Conservation (phyloP, 257 asterid species). For the Leptodermis oblonga region DNA sequence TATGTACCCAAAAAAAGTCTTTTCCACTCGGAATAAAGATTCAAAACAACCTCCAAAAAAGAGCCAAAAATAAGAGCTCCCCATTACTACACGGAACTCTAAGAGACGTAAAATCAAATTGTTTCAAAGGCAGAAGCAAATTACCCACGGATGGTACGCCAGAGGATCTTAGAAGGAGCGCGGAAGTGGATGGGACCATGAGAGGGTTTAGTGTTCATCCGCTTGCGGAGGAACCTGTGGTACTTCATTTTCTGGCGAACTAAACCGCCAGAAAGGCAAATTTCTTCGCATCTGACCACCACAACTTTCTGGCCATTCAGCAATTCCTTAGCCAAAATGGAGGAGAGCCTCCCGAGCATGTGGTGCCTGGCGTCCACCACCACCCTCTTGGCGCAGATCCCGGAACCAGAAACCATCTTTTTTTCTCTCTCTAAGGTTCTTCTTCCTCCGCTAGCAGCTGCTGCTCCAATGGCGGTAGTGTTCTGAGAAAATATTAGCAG, state of each 20-base stretch:
- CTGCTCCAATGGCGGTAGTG: conserved; percentile 6
- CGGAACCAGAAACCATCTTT: conserved; percentile 46
- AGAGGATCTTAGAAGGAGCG: conserved; percentile 49
- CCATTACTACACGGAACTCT: neutral
- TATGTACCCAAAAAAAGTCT: neutral
- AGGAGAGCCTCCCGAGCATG: conserved; percentile 44
- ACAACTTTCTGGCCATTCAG: conserved; percentile 43
- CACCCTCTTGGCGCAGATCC: conserved; percentile 34
- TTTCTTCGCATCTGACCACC: conserved; percentile 49
- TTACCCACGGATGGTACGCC: conserved; percentile 55
- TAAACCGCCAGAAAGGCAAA: conserved; percentile 47
- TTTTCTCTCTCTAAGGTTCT: neutral
- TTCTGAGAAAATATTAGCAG: neutral
- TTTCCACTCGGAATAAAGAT: neutral
- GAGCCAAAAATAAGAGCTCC: neutral
- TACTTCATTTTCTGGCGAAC: conserved; percentile 53
- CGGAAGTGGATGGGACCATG: conserved; percentile 53
- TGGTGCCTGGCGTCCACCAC: conserved; percentile 48
- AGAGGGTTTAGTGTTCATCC: conserved; percentile 52
- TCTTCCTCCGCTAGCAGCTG: neutral
- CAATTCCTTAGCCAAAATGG: conserved; percentile 41
- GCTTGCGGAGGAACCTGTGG: conserved; percentile 37
- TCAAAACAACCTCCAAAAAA: neutral
- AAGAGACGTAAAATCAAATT: neutral
- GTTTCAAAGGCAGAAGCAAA: neutral